These are phyloP conservation scores for Cyberlindnera galapagoensis DNA, from an alignment of 805 yeast genomes.

Conservation along the genomic window DNA sequence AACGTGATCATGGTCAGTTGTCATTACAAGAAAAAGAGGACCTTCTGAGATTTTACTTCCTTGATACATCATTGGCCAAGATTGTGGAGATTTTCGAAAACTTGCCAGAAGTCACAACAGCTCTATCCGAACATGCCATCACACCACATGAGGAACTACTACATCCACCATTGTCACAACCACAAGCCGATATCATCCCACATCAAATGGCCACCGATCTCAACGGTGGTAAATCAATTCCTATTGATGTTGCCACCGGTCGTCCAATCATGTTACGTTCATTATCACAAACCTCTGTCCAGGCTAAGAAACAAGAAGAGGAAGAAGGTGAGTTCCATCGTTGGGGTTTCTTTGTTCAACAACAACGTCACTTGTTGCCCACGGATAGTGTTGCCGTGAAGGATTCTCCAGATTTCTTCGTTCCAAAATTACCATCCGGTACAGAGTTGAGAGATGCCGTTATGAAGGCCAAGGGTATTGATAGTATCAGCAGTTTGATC, in stretches of 20 bases:
- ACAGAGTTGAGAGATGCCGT: slow-evolving; percentile 46
- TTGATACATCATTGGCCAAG: slow-evolving; percentile 65
- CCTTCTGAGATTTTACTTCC: slow-evolving; percentile 56
- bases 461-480: slow-evolving; percentile 69
- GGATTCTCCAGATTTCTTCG: slow-evolving; percentile 13
- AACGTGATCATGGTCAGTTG: slow-evolving; percentile 42
- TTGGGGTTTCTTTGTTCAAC: slow-evolving; percentile 77
- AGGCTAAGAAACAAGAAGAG: slow-evolving; percentile 73
- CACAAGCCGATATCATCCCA: slow-evolving; percentile 45
- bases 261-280: slow-evolving; percentile 62
- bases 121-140: slow-evolving; percentile 3
- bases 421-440: slow-evolving; percentile 38
- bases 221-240: slow-evolving; percentile 41
- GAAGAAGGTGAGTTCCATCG: slow-evolving; percentile 92
- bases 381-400: slow-evolving; percentile 9
- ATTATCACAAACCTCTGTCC: slow-evolving; percentile 53
- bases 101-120: slow-evolving; percentile 13
- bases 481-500: slow-evolving; percentile 61
- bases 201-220: slow-evolving; percentile 70
- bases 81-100: slow-evolving; percentile 31
- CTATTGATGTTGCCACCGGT: slow-evolving; percentile 67
- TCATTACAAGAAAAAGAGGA: slow-evolving; percentile 69
- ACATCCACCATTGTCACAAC: slow-evolving; percentile 22
- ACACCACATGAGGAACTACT: slow-evolving; percentile 3
- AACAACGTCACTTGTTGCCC: slow-evolving; percentile 35